A percentile compares a stretch with the other conserved stretches of the same genome.
phyloP scores from a whole-genome alignment of 2,329 filamentous ascomycete species.

The Daldinia sp. region DNA sequence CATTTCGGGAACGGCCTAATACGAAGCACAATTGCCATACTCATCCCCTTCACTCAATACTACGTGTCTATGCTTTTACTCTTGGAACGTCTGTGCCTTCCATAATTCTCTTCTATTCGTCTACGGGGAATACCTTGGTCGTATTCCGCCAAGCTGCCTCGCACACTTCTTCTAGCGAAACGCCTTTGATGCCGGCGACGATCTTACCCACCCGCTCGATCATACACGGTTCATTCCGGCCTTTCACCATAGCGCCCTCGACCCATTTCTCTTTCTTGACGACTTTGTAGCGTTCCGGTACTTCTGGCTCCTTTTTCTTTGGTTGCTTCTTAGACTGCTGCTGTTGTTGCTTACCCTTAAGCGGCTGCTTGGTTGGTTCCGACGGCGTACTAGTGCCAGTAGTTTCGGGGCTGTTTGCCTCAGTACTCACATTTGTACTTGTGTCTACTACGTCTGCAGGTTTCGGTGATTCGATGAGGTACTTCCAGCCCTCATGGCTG shows the following conservation, averaged over 20 bases:
- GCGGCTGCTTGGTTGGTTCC: slow-evolving; percentile 21
- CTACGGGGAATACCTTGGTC: slow-evolving; percentile 80
- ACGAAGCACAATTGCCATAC: not conserved
- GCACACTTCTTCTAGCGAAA: slow-evolving; percentile 83
- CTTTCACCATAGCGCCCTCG: slow-evolving; percentile 90
- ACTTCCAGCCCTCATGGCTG: slow-evolving; percentile 85
- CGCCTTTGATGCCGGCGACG: slow-evolving; percentile 85
- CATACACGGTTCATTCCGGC: slow-evolving; percentile 90
- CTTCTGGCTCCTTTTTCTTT: slow-evolving; percentile 71
- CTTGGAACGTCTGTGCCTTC: not conserved
- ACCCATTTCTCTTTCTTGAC: slow-evolving; percentile 98
- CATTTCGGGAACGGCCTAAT: not conserved
- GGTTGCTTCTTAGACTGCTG: slow-evolving; percentile 56
- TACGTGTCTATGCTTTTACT: not conserved
- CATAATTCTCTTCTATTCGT: slow-evolving; percentile 55
- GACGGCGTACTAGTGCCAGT: not conserved
- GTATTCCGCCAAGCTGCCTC: slow-evolving; percentile 90
- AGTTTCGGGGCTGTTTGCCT: slow-evolving; percentile 3
- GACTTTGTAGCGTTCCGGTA: slow-evolving; percentile 79
- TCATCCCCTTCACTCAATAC: not conserved
- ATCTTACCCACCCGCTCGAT: slow-evolving; percentile 91
- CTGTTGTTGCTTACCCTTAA: slow-evolving; percentile 33
- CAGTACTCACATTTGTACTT: not conserved
- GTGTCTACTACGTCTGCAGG: slow-evolving; percentile 2
- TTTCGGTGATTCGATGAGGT: slow-evolving; percentile 61